Percentiles rank a stretch among this genome's conserved stretches.
Conservation (phyloP, 768 basidiomycete genomes). For the Trametopsis cervina region DNA sequence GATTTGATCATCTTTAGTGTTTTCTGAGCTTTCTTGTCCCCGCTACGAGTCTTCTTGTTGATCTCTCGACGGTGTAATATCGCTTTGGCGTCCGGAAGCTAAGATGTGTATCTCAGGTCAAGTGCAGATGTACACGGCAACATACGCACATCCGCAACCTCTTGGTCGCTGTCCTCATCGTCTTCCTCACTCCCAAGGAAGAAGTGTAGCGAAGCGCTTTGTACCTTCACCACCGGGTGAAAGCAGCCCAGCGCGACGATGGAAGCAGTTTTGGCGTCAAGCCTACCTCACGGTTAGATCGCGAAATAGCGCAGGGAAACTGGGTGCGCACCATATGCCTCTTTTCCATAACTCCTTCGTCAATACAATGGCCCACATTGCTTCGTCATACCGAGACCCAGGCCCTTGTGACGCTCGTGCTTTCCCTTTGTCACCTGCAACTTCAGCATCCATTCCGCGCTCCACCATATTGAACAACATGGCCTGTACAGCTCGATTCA, state of each 20-base stretch:
- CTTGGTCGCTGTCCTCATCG: constrained; percentile 64
- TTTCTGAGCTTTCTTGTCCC: constrained; percentile 74
- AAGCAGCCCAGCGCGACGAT: constrained; percentile 89
- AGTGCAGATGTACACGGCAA: background rate
- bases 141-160: constrained; percentile 36
- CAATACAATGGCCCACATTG: constrained; percentile 95
- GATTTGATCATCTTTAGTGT: constrained; percentile 63
- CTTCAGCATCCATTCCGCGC: constrained; percentile 78
- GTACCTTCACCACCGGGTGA: constrained; percentile 91
- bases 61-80: constrained; percentile 85
- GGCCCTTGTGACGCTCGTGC: constrained; percentile 38
- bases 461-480: constrained; percentile 97
- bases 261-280: constrained; percentile 86
- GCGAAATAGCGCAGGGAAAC: background rate
- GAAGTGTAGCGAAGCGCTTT: constrained; percentile 91
- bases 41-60: constrained; percentile 87
- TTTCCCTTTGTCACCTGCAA: constrained; percentile 81
- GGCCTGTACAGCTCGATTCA: constrained; percentile 92
- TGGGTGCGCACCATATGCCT: constrained; percentile 61
- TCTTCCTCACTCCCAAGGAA: constrained; percentile 89
- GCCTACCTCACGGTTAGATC: constrained; percentile 37
- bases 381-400: constrained; percentile 63
- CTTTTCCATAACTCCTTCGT: constrained; percentile 94
- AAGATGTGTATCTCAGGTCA: constrained; percentile 2
- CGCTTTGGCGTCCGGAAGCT: constrained; percentile 63